Base-by-base conservation (phyloP, 1,139 yeast species). In the Hanseniaspora sp. region DNA sequence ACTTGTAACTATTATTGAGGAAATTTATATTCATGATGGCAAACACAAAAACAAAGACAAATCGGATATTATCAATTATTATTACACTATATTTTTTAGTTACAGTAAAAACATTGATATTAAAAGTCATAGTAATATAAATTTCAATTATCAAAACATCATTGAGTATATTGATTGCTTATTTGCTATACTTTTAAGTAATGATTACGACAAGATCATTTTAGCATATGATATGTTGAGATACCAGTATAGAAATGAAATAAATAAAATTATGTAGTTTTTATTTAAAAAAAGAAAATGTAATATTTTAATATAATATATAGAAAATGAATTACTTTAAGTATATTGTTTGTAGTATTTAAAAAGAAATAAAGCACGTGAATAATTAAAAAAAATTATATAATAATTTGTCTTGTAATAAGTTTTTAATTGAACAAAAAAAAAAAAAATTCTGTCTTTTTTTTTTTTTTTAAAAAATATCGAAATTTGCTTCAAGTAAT, bases 1-100 rank as follows among this genome's bases (percentile, higher is more conserved):
- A 41, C 41, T 55, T 9, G 48, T 58, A 13, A 57, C 56, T 15
- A 35, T 54, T 7, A 38, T 54, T 15, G 48, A 54, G 28, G 46
- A 38, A 18, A 30, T 44, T 17, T 45, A 38, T 8, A 9, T 33
- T 11, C 28, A 31, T 8, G 23, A 18, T 3, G 29, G 30, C 7
- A 37, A 29, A 9, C 29, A 35, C 18, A 33, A 38, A 2, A 35
- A 30, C 17, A 12, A 23, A 13, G 40, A 37, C 11, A 17, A 33
- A 8, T 13, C 17, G 3, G 41, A 52, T 18, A 28, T 52, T 8
- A 46, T 52, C 33, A 46, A 52, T 31, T 52, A 52, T 28, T 52
- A 52, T 18, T 51, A 51, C 15, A 52, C 51, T 33, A 41, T 52
- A 28, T 46, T 40, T 28, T 52, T 45, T 31, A 45, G 51, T 43